Percentiles rank a stretch among this genome's conserved stretches.
Evolutionary conservation across 495 filamentous ascomycete genomes (phyloP).

Genomic region (Aspergillus kassunensis): DNA sequence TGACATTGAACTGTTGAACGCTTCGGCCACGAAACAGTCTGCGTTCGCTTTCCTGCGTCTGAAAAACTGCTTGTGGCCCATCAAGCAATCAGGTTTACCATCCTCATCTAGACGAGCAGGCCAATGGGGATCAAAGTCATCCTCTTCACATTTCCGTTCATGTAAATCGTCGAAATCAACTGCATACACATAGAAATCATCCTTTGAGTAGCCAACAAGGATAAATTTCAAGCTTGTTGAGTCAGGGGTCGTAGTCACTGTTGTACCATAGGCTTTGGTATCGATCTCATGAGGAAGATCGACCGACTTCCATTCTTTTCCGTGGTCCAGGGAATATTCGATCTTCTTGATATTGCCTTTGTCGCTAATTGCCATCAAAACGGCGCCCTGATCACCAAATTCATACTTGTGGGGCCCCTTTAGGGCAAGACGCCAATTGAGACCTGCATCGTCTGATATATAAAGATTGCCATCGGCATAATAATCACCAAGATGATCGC

Average conservation of each 20-base stretch:
- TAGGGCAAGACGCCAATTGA: conserved; percentile 71
- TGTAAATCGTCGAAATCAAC: conserved; percentile 82
- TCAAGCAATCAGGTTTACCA: conserved; percentile 78
- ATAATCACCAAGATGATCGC: conserved; percentile 61
- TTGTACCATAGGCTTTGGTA: conserved; percentile 50
- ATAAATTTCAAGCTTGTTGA: conserved; percentile 89
- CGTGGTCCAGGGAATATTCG: conserved; percentile 82
- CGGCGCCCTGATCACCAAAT: conserved; percentile 86
- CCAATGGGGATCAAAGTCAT: conserved; percentile 80
- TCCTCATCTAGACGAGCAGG: conserved; percentile 75
- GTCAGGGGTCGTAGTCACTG: conserved; percentile 81
- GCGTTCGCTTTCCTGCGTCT: conserved; percentile 75
- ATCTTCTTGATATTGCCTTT: conserved; percentile 59
- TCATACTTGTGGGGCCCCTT: conserved; percentile 90
- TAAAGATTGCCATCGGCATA: conserved; percentile 74
- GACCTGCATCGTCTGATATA: conserved; percentile 85
- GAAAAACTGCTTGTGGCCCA: conserved; percentile 90
- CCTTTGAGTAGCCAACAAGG: conserved; percentile 54
- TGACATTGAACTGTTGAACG: conserved; percentile 69
- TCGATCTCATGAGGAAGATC: conserved; percentile 49
- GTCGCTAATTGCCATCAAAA: conserved; percentile 77
- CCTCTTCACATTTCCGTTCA: conserved; percentile 71
- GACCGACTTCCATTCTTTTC: conserved; percentile 67
- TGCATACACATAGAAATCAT: conserved; percentile 56
- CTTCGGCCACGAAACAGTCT: conserved; percentile 82